These are phyloP conservation scores for Xerocomellus amylosporus DNA, from an alignment of 768 basidiomycete species.

Conservation along the genomic window DNA sequence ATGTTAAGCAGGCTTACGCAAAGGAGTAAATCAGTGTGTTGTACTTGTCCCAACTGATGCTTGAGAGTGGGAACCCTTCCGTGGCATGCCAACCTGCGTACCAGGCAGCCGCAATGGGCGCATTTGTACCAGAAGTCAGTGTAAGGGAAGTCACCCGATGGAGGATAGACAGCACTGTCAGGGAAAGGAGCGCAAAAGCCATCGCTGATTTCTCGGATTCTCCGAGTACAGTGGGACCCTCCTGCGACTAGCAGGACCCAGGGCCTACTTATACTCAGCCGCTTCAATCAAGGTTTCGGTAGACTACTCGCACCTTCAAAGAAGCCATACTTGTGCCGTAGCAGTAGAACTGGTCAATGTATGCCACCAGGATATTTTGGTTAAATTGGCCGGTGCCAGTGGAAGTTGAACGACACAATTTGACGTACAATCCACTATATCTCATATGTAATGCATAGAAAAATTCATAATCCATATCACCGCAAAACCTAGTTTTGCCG, in stretches of 20 bases:
- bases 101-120: slow-evolving; percentile 52
- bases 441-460: too few relatives aligned
- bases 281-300: background rate
- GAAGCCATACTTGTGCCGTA: background rate
- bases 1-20: slow-evolving; percentile 39
- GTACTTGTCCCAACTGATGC: slow-evolving; percentile 70
- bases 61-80: slow-evolving; percentile 48
- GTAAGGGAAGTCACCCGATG: background rate
- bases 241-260: background rate
- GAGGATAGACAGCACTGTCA: slow-evolving; percentile 4
- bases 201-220: background rate
- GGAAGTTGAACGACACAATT: too few relatives aligned
- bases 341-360: background rate
- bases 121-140: background rate
- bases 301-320: background rate
- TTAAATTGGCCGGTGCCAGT: too few relatives aligned
- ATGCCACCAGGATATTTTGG: too few relatives aligned
- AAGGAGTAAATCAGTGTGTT: slow-evolving; percentile 69
- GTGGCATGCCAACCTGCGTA: slow-evolving; percentile 50
- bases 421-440: too few relatives aligned
- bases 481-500: background rate
- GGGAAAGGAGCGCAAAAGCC: background rate
- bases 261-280: slow-evolving; percentile 10
- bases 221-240: background rate
- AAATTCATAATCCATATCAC: too few relatives aligned